Evolutionary conservation across 1,139 yeast genomes (phyloP).

Genomic region (Yamadazyma dushanensis): DNA sequence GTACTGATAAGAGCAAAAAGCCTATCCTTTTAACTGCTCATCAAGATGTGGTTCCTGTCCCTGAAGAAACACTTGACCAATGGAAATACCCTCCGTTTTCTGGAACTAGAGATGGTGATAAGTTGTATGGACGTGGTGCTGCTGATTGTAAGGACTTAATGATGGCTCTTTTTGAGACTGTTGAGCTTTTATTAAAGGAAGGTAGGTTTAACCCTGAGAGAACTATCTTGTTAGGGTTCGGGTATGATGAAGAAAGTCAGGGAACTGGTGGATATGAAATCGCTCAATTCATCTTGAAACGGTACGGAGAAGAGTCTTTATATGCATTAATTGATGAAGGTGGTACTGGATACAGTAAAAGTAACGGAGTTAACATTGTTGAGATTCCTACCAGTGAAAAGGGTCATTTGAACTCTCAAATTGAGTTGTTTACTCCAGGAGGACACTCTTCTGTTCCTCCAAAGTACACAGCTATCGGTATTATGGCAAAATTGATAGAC

Average conservation of each 20-base stretch:
- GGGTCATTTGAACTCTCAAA: constrained; percentile 41
- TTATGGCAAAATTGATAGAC: constrained; percentile 39
- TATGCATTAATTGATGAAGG: constrained; percentile 52
- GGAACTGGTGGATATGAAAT: constrained; percentile 42
- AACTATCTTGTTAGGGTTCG: constrained; percentile 46
- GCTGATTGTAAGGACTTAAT: constrained; percentile 48
- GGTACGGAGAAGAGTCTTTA: constrained; percentile 43
- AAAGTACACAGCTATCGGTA: constrained; percentile 48
- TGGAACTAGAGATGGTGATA: constrained; percentile 43
- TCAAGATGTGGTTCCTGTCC: constrained; percentile 54
- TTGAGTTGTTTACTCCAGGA: constrained; percentile 46
- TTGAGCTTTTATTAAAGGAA: constrained; percentile 38
- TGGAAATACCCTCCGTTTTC: constrained; percentile 49
- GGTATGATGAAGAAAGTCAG: constrained; percentile 50
- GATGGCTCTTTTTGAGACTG: constrained; percentile 41
- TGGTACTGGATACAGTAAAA: constrained; percentile 28
- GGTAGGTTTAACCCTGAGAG: constrained; percentile 40
- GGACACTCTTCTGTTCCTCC: constrained; percentile 55
- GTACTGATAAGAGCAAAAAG: constrained; percentile 25
- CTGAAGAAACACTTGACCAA: constrained; percentile 34
- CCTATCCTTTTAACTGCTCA: constrained; percentile 51
- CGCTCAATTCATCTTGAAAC: constrained; percentile 27
- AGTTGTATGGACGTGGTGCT: constrained; percentile 47
- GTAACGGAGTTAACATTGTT: constrained; percentile 51
- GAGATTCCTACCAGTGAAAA: constrained; percentile 55